Evolutionary conservation across 805 yeast species (phyloP).

Genomic region (Metschnikowia vanudenii): DNA sequence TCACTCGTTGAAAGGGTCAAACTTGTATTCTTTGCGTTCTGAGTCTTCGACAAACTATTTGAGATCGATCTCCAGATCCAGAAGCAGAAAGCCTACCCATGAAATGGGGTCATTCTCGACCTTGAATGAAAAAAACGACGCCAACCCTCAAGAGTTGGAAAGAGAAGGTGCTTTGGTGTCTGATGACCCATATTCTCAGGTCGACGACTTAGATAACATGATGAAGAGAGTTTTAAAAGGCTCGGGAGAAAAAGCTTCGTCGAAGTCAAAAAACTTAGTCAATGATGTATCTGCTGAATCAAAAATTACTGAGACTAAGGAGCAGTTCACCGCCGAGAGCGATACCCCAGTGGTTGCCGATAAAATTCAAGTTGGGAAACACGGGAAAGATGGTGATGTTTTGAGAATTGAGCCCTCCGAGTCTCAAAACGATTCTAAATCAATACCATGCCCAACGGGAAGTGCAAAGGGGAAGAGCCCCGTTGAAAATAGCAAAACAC

Average conservation of each 20-base stretch:
- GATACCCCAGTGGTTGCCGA: background rate
- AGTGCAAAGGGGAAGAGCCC: background rate
- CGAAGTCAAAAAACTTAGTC: constrained; percentile 1
- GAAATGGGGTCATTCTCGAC: constrained; percentile 11
- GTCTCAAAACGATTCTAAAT: background rate
- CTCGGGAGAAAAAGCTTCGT: constrained; percentile 2
- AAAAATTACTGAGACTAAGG: background rate
- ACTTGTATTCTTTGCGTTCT: constrained; percentile 34
- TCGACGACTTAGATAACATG: constrained; percentile 50
- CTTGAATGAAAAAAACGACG: constrained; percentile 32
- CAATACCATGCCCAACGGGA: background rate
- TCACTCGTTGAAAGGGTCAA: constrained; percentile 15
- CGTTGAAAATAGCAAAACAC: too few relatives aligned
- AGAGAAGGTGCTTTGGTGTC: constrained; percentile 56
- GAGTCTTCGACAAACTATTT: constrained; percentile 53
- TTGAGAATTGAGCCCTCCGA: background rate
- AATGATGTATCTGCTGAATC: constrained; percentile 3
- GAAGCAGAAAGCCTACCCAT: constrained; percentile 44
- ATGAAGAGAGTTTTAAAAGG: constrained; percentile 43
- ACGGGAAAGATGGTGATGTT: background rate
- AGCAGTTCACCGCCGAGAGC: background rate
- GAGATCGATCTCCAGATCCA: constrained; percentile 63
- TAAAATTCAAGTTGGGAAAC: background rate
- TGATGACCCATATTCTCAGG: constrained; percentile 49
- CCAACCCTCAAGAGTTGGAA: constrained; percentile 42